Evolutionary conservation across 306 rosid genomes (phyloP).

Genomic region (Astragalus glycyphyllos): DNA sequence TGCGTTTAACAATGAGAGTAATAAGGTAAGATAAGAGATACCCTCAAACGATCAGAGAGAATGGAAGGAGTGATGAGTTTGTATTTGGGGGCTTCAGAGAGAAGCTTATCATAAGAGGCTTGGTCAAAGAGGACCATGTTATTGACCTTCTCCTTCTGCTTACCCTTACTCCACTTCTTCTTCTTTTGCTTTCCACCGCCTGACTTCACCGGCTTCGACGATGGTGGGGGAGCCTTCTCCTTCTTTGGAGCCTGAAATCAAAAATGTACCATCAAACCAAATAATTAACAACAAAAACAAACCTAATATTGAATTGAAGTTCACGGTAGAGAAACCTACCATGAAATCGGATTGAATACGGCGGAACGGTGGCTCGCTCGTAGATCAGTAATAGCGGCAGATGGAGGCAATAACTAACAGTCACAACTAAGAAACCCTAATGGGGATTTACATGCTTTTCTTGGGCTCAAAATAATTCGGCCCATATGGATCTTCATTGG

Average conservation of each 20-base stretch:
- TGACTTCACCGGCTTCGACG: conserved; percentile 77
- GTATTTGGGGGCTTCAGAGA: conserved; percentile 74
- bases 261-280: background rate
- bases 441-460: conserved; percentile 37
- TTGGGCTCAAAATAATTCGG: background rate
- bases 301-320: no score
- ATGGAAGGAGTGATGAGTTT: conserved; percentile 80
- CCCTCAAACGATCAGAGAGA: conserved; percentile 79
- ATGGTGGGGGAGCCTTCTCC: conserved; percentile 79
- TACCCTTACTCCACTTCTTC: conserved; percentile 91
- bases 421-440: conserved; percentile 28
- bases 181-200: conserved; percentile 89
- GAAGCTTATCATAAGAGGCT: conserved; percentile 69
- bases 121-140: conserved; percentile 79
- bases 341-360: conserved; percentile 11
- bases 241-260: conserved; percentile 74
- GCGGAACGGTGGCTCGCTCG: background rate
- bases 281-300: background rate
- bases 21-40: conserved; percentile 18
- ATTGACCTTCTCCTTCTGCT: conserved; percentile 89
- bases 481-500: background rate
- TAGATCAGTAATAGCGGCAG: background rate
- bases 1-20: no score
- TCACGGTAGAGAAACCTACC: conserved; percentile 35
- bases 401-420: background rate